These are phyloP conservation scores for Hypericum perforatum DNA, from an alignment of 345 rosid genomes.

Conservation along the genomic window DNA sequence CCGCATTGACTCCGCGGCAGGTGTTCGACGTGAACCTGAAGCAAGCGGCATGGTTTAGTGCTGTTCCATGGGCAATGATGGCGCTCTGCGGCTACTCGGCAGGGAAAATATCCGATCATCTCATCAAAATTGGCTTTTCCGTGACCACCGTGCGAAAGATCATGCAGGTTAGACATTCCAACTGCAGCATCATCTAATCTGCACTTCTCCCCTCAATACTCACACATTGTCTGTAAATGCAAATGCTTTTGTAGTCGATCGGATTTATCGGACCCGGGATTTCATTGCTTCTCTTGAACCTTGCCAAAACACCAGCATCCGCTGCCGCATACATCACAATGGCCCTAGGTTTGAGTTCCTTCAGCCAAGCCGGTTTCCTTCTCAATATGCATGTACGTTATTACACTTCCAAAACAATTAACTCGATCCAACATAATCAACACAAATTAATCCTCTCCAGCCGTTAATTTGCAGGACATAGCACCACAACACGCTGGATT, in stretches of 20 bases:
- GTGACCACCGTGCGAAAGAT: conserved; percentile 67
- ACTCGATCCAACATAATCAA: neutral
- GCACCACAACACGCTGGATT: conserved; percentile 91
- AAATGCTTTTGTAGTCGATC: conserved; percentile 36
- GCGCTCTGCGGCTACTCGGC: conserved; percentile 76
- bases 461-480: conserved; percentile 51
- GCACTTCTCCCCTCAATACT: neutral
- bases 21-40: conserved; percentile 79
- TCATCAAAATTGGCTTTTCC: conserved; percentile 67
- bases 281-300: conserved; percentile 69
- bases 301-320: conserved; percentile 50
- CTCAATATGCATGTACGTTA: conserved; percentile 84
- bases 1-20: conserved; percentile 15
- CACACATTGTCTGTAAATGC: neutral
- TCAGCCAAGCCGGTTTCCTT: conserved; percentile 98
- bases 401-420: neutral
- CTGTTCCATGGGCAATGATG: conserved; percentile 96
- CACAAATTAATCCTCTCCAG: neutral
- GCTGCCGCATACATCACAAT: conserved; percentile 57
- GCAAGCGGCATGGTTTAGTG: conserved; percentile 98
- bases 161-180: conserved; percentile 57
- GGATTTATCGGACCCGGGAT: conserved; percentile 89
- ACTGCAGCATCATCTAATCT: neutral
- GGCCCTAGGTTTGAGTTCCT: conserved; percentile 83
- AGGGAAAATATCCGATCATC: conserved; percentile 56